These are phyloP conservation scores for Globisporangium paddicum DNA, from an alignment of 352 stramenopile genomes.

Conservation along the genomic window DNA sequence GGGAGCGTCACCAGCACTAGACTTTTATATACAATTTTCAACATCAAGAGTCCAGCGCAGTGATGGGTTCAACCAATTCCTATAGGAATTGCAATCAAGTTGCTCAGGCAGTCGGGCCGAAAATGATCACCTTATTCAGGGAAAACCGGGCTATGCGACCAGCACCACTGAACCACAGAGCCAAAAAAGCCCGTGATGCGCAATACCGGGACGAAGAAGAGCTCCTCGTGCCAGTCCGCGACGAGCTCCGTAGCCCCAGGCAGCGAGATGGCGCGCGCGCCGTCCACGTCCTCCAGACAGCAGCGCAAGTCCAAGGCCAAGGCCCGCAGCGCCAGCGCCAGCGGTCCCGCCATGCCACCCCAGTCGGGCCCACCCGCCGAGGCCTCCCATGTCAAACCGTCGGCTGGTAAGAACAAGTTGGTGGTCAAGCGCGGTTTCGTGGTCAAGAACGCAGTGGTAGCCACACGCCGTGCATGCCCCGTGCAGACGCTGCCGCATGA, in stretches of 20 bases:
- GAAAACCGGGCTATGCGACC: not conserved
- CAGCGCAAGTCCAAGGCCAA: slow-evolving; percentile 1
- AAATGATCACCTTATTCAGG: too few species aligned
- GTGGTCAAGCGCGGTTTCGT: not conserved
- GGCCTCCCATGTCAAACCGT: not conserved
- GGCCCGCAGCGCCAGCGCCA: not conserved
- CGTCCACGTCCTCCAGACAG: not conserved
- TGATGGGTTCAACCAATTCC: not conserved
- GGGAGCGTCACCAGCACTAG: not conserved
- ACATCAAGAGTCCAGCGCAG: not conserved
- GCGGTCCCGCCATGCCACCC: not conserved
- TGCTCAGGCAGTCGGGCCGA: too few species aligned
- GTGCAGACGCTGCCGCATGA: slow-evolving; percentile 31
- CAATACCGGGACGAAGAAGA: slow-evolving; percentile 4
- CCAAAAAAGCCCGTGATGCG: not conserved
- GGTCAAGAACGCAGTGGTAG: not conserved
- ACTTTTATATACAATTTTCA: not conserved
- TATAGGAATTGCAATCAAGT: not conserved
- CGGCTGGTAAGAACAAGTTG: not conserved
- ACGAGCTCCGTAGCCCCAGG: not conserved
- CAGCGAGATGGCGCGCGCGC: slow-evolving; percentile 1
- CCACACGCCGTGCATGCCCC: not conserved
- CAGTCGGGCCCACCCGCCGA: not conserved
- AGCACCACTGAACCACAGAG: not conserved
- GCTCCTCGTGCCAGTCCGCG: not conserved